Percentiles rank a stretch among this genome's conserved stretches.
phyloP scores from a whole-genome alignment of 306 rosid genomes.

The Carpinus fangiana region DNA sequence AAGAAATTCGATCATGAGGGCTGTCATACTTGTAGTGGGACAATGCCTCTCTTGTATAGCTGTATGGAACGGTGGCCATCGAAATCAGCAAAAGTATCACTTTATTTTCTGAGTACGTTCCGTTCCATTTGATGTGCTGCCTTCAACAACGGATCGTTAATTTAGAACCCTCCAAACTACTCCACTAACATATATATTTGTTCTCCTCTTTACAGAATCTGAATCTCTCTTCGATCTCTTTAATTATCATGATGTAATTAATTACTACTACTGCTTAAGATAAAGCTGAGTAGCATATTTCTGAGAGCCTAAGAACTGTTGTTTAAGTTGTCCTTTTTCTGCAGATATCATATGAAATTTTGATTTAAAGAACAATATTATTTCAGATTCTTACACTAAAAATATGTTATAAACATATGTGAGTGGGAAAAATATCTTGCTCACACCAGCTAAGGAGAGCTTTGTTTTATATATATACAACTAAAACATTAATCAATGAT shows the following conservation, averaged over 20 bases:
- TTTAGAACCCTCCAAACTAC: slow-evolving; percentile 29
- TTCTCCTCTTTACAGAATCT: slow-evolving; percentile 7
- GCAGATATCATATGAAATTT: too few relatives aligned
- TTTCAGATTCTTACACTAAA: too few relatives aligned
- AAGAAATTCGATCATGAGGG: slow-evolving; percentile 8
- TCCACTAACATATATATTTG: not conserved
- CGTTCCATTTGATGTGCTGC: slow-evolving; percentile 32
- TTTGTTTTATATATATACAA: too few relatives aligned
- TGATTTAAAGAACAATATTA: too few relatives aligned
- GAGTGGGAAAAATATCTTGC: not conserved
- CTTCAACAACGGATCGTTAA: slow-evolving; percentile 15
- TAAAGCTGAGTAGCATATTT: not conserved
- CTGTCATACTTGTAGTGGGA: slow-evolving; percentile 27
- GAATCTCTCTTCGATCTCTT: not conserved
- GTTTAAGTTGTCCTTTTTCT: too few relatives aligned
- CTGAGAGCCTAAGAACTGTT: too few relatives aligned
- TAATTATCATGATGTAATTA: not conserved
- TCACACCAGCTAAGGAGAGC: not conserved
- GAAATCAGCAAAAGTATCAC: slow-evolving; percentile 30
- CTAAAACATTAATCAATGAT: not conserved
- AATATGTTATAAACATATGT: too few relatives aligned
- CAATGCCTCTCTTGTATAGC: slow-evolving; percentile 19
- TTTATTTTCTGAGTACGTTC: slow-evolving; percentile 24
- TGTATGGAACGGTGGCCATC: slow-evolving; percentile 45
- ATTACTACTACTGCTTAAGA: not conserved